phyloP scores from a whole-genome alignment of 1,284 basidiomycete genomes.

The Leccinum griseonigrum region DNA sequence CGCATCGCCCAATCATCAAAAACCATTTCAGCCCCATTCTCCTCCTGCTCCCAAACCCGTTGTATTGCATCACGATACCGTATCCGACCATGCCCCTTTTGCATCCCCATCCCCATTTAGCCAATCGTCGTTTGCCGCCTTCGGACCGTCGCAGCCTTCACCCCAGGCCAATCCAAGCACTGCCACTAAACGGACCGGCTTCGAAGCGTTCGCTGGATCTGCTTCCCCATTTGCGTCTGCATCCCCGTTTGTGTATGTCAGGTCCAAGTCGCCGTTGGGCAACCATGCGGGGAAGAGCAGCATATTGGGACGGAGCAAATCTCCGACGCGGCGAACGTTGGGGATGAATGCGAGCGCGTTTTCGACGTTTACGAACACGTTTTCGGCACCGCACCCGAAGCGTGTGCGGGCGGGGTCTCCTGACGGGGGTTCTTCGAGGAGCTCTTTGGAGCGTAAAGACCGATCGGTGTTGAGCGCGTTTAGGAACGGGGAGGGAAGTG shows the following conservation, averaged over 20 bases:
- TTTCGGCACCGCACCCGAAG: slow-evolving; percentile 47
- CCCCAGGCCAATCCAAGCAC: slow-evolving; percentile 31
- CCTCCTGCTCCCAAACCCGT: slow-evolving; percentile 14
- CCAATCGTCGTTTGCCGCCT: slow-evolving; percentile 30
- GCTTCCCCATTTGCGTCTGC: slow-evolving; percentile 57
- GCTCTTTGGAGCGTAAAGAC: slow-evolving; percentile 42
- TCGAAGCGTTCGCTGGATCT: slow-evolving; percentile 60
- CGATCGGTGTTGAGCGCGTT: slow-evolving; percentile 10
- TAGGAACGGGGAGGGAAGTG: slow-evolving; percentile 30
- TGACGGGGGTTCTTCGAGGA: slow-evolving; percentile 39
- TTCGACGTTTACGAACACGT: slow-evolving; percentile 54
- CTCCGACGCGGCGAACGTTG: slow-evolving; percentile 43
- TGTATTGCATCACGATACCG: slow-evolving; percentile 25
- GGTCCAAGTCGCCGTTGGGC: slow-evolving; percentile 50
- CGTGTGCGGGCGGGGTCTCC: slow-evolving; percentile 52
- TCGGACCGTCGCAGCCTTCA: slow-evolving; percentile 21
- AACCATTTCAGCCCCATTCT: slow-evolving; percentile 1
- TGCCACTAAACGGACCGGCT: slow-evolving; percentile 52
- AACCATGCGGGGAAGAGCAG: slow-evolving; percentile 26
- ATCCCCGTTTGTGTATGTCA: slow-evolving; percentile 32
- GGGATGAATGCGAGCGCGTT: slow-evolving; percentile 50
- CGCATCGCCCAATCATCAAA: slow-evolving; percentile 37
- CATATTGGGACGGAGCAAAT: slow-evolving; percentile 42
- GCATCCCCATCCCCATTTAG: slow-evolving; percentile 18
- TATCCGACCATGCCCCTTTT: slow-evolving; percentile 15